phyloP scores from a whole-genome alignment of 768 basidiomycete species.

The Clitopilus passeckerianus region DNA sequence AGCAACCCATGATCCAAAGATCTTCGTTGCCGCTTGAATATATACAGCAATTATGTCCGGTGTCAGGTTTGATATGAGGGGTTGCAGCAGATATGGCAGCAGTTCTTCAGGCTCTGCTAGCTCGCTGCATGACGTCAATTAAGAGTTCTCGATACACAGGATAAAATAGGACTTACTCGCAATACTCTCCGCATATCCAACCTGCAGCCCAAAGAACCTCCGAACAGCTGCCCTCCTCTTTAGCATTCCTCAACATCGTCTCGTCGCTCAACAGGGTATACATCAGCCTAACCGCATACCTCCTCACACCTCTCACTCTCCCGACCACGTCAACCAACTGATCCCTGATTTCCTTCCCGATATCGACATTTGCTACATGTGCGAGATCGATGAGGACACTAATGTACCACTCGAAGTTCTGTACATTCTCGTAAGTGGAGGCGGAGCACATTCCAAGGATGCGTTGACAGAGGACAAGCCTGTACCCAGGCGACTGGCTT shows the following conservation, averaged over 20 bases:
- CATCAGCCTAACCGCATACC: conserved; percentile 82
- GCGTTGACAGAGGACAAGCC: conserved; percentile 73
- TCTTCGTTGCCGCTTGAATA: conserved; percentile 78
- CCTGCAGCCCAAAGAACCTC: conserved; percentile 93
- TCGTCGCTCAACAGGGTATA: conserved; percentile 78
- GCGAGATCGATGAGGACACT: conserved; percentile 91
- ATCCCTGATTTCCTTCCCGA: conserved; percentile 75
- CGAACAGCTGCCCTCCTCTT: conserved; percentile 69
- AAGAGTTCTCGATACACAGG: neutral
- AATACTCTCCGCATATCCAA: conserved; percentile 95
- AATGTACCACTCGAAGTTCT: conserved; percentile 97
- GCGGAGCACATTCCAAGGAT: conserved; percentile 86
- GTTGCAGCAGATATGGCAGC: conserved; percentile 63
- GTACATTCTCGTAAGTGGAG: conserved; percentile 80
- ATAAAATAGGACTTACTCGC: conserved; percentile 52
- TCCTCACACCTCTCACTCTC: conserved; percentile 69
- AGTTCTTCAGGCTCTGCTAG: conserved; percentile 75
- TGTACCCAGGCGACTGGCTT: conserved; percentile 78
- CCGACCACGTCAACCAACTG: conserved; percentile 86
- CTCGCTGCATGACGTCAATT: conserved; percentile 41
- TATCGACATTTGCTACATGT: conserved; percentile 76
- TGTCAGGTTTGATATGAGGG: conserved; percentile 47
- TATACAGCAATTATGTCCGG: conserved; percentile 73
- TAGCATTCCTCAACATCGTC: conserved; percentile 59
- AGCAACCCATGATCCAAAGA: conserved; percentile 83